Evolutionary conservation across 2,329 filamentous ascomycete species (phyloP), one percentile per base, ranked within the genome.

Genomic region (Colletotrichum salicis): DNA sequence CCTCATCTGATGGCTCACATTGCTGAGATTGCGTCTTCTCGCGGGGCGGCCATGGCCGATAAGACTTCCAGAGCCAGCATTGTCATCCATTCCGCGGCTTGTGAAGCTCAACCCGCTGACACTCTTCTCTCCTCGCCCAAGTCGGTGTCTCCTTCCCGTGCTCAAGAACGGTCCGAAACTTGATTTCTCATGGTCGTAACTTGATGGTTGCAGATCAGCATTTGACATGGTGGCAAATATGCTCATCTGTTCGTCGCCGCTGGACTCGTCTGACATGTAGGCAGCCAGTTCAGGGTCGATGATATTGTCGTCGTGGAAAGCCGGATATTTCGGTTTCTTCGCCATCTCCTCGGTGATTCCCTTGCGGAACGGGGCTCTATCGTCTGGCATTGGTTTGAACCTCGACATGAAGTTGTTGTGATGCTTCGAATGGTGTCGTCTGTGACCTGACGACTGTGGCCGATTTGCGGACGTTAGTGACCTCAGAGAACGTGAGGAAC

Each of bases 291-390:
- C 96, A 1, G 96, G 96, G 79, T 99, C 96, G 76, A 99, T 98
- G 76, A 99, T 97, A 78, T 96, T 98, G 84, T 99, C 96, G 78
- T 96, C 95, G 80, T 99, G 96, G 76, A 99, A 98, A n/a, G 95
- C 95, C 19, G 95, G 92, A 45, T 97, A 87, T 54, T 91, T 90
- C 8, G 90, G 85, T 74, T 91, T 92, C 74, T 88, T 90, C 4
- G 87, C 84, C 59, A 87, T 83, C 70, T 95, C 92, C 64, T 97
- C 90, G 11, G 85, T 90, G 22, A 87, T 85, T 12, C 91, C 87
- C 70, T 92, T 93, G 66, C 95, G 94, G 75, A 98, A 98, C 0
- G 96, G 96, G 0, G 94, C 96, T 69, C 94, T 89, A 73, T 98
- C 94, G 71, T 97, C 94, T 22, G 91, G 85, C 6, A 88, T 86